Base-by-base conservation (phyloP, 352 stramenopile genomes). In the Pythium coloratum region DNA sequence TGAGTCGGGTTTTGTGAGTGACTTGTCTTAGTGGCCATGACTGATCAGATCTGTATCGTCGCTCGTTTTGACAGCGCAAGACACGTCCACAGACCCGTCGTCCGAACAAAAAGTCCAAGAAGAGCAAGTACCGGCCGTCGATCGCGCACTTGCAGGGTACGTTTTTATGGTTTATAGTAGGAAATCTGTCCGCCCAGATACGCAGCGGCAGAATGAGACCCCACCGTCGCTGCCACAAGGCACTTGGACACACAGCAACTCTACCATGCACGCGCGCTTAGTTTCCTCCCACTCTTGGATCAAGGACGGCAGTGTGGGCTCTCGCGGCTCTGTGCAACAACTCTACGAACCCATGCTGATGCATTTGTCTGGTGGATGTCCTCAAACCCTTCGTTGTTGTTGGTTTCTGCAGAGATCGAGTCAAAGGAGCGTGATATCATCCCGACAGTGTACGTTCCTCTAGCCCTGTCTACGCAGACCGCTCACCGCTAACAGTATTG, bases 141-240 rank as follows among this genome's bases (percentile, higher is more conserved):
- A 84, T 87, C 63, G 62, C 73, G 18, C 84, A 92, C 66, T 65
- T 91, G 28, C 80, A 88, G 30, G 76, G 80, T 92, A 89, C 69
- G 84, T 87, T 40, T 34, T 20, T 3, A 28, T 65, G 18, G 1
- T 54, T 54, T 5, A 50, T 8, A 26, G 36, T 72, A 16, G 44
- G 56, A 64, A 50, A 70, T 18, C 78, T 83, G 78, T 86, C 73
- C 55, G 61, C 66, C 64, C 74, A 63, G 82, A 90, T 92, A 91
- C 84, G 79, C 80, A 77, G 65, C 56, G 66, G 73, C 76, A 69
- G 65, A 71, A 38, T 70, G 57, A 85, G 72, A 55, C 60, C 34
- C 59, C 62, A 68, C 62, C 67, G 72, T 70, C 65, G 67, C 68
- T 69, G 77, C 77, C 82, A 80, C 81, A 73, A 71, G 73, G 75